A percentile compares a stretch with the other conserved stretches of the same genome.
These are phyloP conservation scores for Gliomastix tumulicola DNA, from an alignment of 2,329 filamentous ascomycete species.

Conservation along the genomic window DNA sequence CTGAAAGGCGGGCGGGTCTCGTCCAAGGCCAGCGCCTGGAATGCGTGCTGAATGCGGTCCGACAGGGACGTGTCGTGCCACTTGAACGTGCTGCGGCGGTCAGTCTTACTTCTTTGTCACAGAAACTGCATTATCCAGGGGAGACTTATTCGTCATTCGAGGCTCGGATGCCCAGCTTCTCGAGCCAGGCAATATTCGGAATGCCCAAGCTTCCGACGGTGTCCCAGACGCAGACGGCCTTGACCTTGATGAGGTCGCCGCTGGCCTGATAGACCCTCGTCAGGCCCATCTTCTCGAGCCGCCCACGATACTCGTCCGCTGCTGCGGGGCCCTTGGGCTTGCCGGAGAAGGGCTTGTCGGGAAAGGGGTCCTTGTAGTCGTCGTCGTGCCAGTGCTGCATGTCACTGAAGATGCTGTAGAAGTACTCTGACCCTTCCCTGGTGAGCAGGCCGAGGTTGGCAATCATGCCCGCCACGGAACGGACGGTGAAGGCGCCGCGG, in stretches of 20 bases:
- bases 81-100: constrained; percentile 1
- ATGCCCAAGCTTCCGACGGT: constrained; percentile 2
- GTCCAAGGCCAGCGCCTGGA: constrained; percentile 3
- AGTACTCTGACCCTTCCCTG: constrained; percentile 38
- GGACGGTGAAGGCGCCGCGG: constrained; percentile 45
- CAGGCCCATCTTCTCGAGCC: constrained; percentile 32
- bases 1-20: constrained; percentile 3
- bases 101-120: neutral
- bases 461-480: constrained; percentile 4
- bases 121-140: too few relatives aligned
- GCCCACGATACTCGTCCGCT: constrained; percentile 31
- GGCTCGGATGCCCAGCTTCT: constrained; percentile 1
- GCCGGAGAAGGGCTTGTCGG: constrained; percentile 34
- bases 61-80: constrained; percentile 3
- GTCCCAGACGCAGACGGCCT: constrained; percentile 4
- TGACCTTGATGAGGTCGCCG: constrained; percentile 3
- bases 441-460: constrained; percentile 2
- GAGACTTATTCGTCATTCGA: constrained; percentile 3
- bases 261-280: constrained; percentile 15
- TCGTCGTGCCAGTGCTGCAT: constrained; percentile 9
- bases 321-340: constrained; percentile 40
- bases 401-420: constrained; percentile 29
- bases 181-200: constrained; percentile 2
- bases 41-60: constrained; percentile 3
- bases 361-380: constrained; percentile 17